Evolutionary conservation across 2,329 filamentous ascomycete genomes (phyloP).

Genomic region (Seiridium unicorne): DNA sequence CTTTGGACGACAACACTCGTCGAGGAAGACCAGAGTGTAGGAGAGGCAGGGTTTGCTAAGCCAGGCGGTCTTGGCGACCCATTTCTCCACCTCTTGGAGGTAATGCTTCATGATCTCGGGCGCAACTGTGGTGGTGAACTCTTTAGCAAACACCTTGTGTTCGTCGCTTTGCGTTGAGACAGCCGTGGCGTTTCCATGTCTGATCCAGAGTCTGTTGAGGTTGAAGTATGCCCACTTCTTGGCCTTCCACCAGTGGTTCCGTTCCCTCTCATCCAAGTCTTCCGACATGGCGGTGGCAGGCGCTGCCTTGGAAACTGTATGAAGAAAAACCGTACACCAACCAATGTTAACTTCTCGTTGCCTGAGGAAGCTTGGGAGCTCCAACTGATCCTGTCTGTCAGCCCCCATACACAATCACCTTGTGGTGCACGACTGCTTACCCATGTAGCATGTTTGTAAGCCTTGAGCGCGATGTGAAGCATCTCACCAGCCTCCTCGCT

Average conservation of each 20-base stretch:
- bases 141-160: slow-evolving; percentile 80
- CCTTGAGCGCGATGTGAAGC: slow-evolving; percentile 91
- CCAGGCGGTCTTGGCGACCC: slow-evolving; percentile 93
- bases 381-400: slow-evolving; percentile 59
- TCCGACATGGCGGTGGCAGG: slow-evolving; percentile 78
- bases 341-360: slow-evolving; percentile 82
- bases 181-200: slow-evolving; percentile 84
- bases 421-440: slow-evolving; percentile 47
- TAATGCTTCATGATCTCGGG: slow-evolving; percentile 97
- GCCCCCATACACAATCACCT: background rate
- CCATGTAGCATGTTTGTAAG: slow-evolving; percentile 98
- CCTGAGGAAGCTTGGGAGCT: slow-evolving; percentile 75
- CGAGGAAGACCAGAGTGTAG: slow-evolving; percentile 90
- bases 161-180: slow-evolving; percentile 76
- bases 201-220: slow-evolving; percentile 89
- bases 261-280: slow-evolving; percentile 79
- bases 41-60: slow-evolving; percentile 91
- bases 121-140: slow-evolving; percentile 86
- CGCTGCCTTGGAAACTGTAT: slow-evolving; percentile 81
- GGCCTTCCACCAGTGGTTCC: slow-evolving; percentile 98
- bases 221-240: slow-evolving; percentile 99
- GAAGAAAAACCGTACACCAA: slow-evolving; percentile 95
- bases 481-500: slow-evolving; percentile 96
- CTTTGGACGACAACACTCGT: slow-evolving; percentile 97
- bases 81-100: slow-evolving; percentile 91